These are phyloP conservation scores for Talaromyces wortmannii DNA, from an alignment of 495 filamentous ascomycete species.

Conservation along the genomic window DNA sequence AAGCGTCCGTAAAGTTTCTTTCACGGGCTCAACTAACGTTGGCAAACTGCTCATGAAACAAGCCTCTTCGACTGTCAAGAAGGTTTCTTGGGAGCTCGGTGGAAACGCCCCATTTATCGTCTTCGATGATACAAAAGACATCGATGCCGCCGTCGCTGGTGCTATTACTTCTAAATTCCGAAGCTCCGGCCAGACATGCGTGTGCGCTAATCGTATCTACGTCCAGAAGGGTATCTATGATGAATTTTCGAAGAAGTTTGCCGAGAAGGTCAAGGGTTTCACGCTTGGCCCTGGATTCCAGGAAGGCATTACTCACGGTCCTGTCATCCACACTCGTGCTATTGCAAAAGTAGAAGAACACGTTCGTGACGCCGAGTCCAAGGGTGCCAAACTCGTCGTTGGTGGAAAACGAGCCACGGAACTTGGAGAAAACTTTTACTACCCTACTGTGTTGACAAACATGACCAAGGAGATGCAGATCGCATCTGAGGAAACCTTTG, in stretches of 20 bases:
- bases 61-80: slow-evolving; percentile 40
- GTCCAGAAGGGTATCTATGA: slow-evolving; percentile 25
- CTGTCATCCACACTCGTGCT: slow-evolving; percentile 64
- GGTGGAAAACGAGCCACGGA: slow-evolving; percentile 32
- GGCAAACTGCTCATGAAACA: slow-evolving; percentile 45
- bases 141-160: slow-evolving; percentile 36
- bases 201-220: slow-evolving; percentile 40
- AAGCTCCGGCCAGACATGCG: slow-evolving; percentile 45
- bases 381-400: slow-evolving; percentile 12
- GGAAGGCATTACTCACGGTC: slow-evolving; percentile 59
- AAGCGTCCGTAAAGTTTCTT: slow-evolving; percentile 40
- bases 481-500: slow-evolving; percentile 70
- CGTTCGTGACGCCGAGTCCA: slow-evolving; percentile 60
- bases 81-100: slow-evolving; percentile 46
- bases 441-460: slow-evolving; percentile 66
- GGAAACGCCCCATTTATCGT: slow-evolving; percentile 50
- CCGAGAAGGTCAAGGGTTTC: slow-evolving; percentile 57
- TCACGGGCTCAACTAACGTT: slow-evolving; percentile 44
- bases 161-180: slow-evolving; percentile 43
- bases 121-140: slow-evolving; percentile 41
- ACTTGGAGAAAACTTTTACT: slow-evolving; percentile 53
- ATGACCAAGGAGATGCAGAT: slow-evolving; percentile 67
- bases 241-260: slow-evolving; percentile 37
- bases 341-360: slow-evolving; percentile 64
- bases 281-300: slow-evolving; percentile 65